Base-by-base conservation (phyloP, 805 yeast genomes). In the Candida coleopterorum region DNA sequence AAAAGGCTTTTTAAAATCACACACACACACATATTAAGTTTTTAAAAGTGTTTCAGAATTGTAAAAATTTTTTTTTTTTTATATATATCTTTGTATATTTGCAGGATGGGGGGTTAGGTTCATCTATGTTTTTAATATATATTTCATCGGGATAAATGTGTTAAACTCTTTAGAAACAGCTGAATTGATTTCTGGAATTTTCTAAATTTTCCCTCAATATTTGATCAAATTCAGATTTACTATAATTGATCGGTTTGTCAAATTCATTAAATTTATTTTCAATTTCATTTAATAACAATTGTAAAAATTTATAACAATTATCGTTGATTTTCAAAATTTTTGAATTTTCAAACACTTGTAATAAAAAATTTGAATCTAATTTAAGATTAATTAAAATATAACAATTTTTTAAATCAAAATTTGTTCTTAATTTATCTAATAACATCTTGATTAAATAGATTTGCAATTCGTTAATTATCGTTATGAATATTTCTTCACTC, bases 391-490 rank as follows among this genome's bases (percentile, higher is more conserved):
- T 49, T 21, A 58, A 43, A 5, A 14, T 9, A 11, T 20, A 22
- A 6, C 36, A 46, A 5, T 52, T 46, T 6, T 49, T 41, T 8
- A 35, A 11, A 11, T 26, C 21, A 9, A 29, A 35, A 20, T 30
- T 10, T 9, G 34, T 41, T 33, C 72, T 43, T 21, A 62, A 43
- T 30, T 56, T 49, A 37, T 54, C 63, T 34, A 67, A 47, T 17
- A 63, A 53, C 18, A 48, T 54, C 40, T 58, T 55, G 40, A 67
- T 47, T 34, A 62, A 60, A 23, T 53, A 58, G 27, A 56, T 52
- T 38, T 67, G 72, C 17, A 67, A 48, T 33, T 65, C 68, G 32
- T 60, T 63, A 5, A 66, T 52, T 5, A 67, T 57, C 16, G 49
- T 57, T 10, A 55, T 48, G 34, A 67, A 67, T 6, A 63, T 59